Percentiles rank a stretch among this genome's conserved stretches.
These are phyloP conservation scores for Rosa multiflora DNA, from an alignment of 306 rosid genomes.

Conservation along the genomic window DNA sequence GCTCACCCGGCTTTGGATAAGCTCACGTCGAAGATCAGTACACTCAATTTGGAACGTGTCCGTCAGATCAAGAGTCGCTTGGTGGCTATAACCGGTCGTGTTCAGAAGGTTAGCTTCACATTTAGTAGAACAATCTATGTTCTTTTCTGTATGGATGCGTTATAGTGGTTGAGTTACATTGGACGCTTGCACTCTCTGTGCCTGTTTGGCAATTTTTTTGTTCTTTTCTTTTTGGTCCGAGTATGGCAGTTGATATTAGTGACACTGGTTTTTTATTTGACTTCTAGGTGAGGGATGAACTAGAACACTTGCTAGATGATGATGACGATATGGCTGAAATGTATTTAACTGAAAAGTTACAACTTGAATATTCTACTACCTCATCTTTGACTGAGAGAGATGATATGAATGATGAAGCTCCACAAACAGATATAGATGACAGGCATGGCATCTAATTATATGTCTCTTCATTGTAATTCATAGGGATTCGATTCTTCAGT, in stretches of 20 bases:
- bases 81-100: slow-evolving; percentile 96
- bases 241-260: not conserved
- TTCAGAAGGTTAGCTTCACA: slow-evolving; percentile 62
- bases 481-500: not conserved
- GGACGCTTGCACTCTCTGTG: not conserved
- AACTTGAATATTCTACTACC: slow-evolving; percentile 59
- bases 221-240: not conserved
- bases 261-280: not conserved
- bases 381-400: slow-evolving; percentile 48
- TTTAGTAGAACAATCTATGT: not conserved
- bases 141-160: not conserved
- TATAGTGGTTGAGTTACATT: not conserved
- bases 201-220: not conserved
- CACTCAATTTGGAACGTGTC: slow-evolving; percentile 92
- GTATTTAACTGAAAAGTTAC: slow-evolving; percentile 87
- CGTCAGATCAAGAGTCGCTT: slow-evolving; percentile 96
- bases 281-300: slow-evolving; percentile 80
- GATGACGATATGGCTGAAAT: slow-evolving; percentile 99
- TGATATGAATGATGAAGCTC: slow-evolving; percentile 41
- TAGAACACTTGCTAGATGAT: slow-evolving; percentile 91
- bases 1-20: slow-evolving; percentile 98
- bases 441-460: slow-evolving; percentile 46
- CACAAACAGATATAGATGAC: slow-evolving; percentile 38
- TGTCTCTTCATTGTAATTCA: slow-evolving; percentile 13
- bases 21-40: slow-evolving; percentile 92